These are phyloP conservation scores for Backusella australiensis DNA, from an alignment of 192 early-diverging fungal genomes.

Conservation along the genomic window DNA sequence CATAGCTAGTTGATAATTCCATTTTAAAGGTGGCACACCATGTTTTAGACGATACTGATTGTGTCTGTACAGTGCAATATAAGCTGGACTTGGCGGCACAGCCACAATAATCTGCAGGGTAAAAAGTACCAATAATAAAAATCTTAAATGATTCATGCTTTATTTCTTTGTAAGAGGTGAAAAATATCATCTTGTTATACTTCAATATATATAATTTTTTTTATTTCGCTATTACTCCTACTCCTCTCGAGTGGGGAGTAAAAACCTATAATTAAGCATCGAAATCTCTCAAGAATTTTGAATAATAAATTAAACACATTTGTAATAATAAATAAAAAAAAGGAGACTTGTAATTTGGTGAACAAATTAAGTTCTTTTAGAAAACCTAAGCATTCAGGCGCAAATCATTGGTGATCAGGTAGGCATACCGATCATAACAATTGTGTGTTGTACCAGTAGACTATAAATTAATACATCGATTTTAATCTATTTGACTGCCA, in stretches of 20 bases:
- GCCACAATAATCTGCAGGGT: background rate
- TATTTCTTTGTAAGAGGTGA: background rate
- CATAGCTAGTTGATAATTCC: background rate
- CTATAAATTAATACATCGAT: background rate
- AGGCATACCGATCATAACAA: background rate
- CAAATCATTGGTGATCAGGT: background rate
- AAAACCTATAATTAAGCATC: background rate
- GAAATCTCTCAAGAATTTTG: background rate
- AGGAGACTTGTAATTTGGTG: background rate
- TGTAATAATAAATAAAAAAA: background rate
- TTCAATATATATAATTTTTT: background rate
- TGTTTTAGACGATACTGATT: background rate
- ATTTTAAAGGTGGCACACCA: background rate
- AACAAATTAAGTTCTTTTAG: background rate
- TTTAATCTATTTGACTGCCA: background rate
- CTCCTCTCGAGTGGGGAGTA: conserved; percentile 5
- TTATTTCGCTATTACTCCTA: background rate
- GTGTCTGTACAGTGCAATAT: background rate
- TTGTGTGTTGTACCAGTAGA: background rate
- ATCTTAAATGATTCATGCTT: background rate
- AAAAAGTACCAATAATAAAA: conserved; percentile 3
- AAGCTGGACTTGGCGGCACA: background rate
- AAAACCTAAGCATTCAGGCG: background rate
- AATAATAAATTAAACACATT: background rate
- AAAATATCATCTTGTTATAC: background rate